Evolutionary conservation across 2,329 filamentous ascomycete genomes (phyloP).

Genomic region (Pseudogymnoascus sp.): DNA sequence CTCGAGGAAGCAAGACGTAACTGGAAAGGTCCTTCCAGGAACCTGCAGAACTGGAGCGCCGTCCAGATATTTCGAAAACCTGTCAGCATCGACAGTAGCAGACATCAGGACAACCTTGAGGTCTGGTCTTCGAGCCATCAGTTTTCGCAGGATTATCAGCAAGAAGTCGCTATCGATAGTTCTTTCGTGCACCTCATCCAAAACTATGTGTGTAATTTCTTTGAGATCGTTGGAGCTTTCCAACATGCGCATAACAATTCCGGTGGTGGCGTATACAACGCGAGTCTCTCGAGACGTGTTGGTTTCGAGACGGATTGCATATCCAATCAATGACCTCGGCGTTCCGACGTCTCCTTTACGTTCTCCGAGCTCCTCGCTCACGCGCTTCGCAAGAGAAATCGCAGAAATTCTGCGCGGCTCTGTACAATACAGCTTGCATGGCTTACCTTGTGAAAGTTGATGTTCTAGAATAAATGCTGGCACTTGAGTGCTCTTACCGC

Average conservation of each 20-base stretch:
- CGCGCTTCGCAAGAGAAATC: constrained; percentile 83
- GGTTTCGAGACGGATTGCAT: constrained; percentile 86
- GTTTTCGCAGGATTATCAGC: constrained; percentile 78
- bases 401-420: constrained; percentile 94
- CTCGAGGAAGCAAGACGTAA: constrained; percentile 79
- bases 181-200: constrained; percentile 97
- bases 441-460: constrained; percentile 68
- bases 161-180: constrained; percentile 96
- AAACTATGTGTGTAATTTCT: constrained; percentile 85
- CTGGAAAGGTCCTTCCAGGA: constrained; percentile 87
- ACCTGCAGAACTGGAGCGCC: constrained; percentile 82
- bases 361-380: constrained; percentile 92
- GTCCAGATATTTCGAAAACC: constrained; percentile 81
- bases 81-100: constrained; percentile 86
- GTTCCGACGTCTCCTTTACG: constrained; percentile 74
- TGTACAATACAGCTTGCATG: constrained; percentile 91
- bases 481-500: constrained; percentile 96
- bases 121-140: constrained; percentile 68
- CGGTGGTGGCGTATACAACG: constrained; percentile 79
- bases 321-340: constrained; percentile 75
- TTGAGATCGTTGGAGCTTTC: constrained; percentile 78
- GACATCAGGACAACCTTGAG: constrained; percentile 96
- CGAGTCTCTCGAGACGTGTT: constrained; percentile 75
- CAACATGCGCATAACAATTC: constrained; percentile 97
- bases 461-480: constrained; percentile 89